Percentiles rank a stretch among this genome's conserved stretches.
Conservation (phyloP, 2,329 filamentous ascomycete genomes). For the Cladosporium halotolerans region DNA sequence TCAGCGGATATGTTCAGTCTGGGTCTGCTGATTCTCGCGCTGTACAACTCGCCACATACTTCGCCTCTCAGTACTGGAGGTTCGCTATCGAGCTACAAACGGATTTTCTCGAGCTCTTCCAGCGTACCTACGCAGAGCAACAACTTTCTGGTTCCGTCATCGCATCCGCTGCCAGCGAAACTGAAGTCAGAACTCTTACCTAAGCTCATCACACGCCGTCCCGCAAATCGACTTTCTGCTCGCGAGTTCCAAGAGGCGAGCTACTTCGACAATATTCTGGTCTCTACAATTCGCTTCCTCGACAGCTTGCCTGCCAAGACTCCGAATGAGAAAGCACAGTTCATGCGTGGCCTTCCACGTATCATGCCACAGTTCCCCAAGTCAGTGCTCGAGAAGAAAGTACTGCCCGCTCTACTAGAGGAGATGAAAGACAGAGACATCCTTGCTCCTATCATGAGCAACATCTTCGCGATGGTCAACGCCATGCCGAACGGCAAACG, state of each 20-base stretch:
- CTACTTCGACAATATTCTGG: constrained; percentile 94
- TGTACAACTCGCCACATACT: constrained; percentile 89
- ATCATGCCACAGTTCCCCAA: constrained; percentile 89
- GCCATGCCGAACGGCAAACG: constrained; percentile 70
- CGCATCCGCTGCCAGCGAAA: constrained; percentile 71
- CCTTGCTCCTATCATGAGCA: constrained; percentile 77
- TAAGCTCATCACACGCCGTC: constrained; percentile 76
- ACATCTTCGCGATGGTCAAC: constrained; percentile 83
- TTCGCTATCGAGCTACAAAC: constrained; percentile 78
- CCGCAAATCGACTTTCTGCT: constrained; percentile 80
- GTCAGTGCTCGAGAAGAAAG: constrained; percentile 89
- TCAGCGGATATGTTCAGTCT: constrained; percentile 91
- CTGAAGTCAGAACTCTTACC: constrained; percentile 71
- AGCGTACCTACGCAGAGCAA: constrained; percentile 73
- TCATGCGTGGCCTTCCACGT: constrained; percentile 79
- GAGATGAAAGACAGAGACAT: constrained; percentile 91
- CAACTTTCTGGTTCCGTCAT: constrained; percentile 65
- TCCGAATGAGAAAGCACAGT: constrained; percentile 80
- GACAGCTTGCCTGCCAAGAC: constrained; percentile 90
- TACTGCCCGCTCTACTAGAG: constrained; percentile 80
- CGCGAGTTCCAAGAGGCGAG: constrained; percentile 89
- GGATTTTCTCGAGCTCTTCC: constrained; percentile 71
- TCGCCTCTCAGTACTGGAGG: constrained; percentile 80
- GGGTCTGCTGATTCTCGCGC: constrained; percentile 76
- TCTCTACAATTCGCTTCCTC: constrained; percentile 92